phyloP scores from a whole-genome alignment of 164 flowering plant species.

The Cinnamomum micranthum region DNA sequence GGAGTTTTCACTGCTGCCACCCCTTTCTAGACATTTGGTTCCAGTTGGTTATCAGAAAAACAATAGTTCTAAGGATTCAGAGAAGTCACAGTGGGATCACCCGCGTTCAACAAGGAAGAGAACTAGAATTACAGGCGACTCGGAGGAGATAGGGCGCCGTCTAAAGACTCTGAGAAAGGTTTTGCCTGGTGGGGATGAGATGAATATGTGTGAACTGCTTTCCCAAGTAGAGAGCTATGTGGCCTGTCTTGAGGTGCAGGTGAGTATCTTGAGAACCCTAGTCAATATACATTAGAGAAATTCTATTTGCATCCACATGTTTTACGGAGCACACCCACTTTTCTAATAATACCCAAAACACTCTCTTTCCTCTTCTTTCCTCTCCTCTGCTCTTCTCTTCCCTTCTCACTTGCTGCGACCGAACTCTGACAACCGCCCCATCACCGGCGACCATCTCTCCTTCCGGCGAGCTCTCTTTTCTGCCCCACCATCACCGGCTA shows the following conservation, averaged over 20 bases:
- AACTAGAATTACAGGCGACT: background rate
- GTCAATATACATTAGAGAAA: background rate
- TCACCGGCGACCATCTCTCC: too few relatives aligned
- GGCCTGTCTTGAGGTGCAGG: slow-evolving; percentile 33
- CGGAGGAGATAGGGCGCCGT: slow-evolving; percentile 9
- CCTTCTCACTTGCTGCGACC: too few relatives aligned
- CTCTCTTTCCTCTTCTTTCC: too few relatives aligned
- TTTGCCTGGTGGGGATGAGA: slow-evolving; percentile 36
- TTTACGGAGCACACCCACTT: too few relatives aligned
- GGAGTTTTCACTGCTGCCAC: background rate
- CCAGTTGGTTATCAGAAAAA: slow-evolving; percentile 1
- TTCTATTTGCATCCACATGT: too few relatives aligned
- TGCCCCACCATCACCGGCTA: too few relatives aligned
- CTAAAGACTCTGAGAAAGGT: slow-evolving; percentile 19
- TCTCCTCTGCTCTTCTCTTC: too few relatives aligned
- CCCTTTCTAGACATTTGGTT: slow-evolving; percentile 6
- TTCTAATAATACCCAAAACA: too few relatives aligned
- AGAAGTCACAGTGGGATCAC: background rate
- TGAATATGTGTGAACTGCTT: slow-evolving; percentile 24
- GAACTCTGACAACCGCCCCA: too few relatives aligned
- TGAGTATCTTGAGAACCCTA: slow-evolving; percentile 22
- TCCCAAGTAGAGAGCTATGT: slow-evolving; percentile 33
- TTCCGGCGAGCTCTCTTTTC: too few relatives aligned
- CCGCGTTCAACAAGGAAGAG: background rate
- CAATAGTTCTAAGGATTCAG: background rate